phyloP scores from a whole-genome alignment of 129 eudicot genomes.

The Helianthus tuberosus region DNA sequence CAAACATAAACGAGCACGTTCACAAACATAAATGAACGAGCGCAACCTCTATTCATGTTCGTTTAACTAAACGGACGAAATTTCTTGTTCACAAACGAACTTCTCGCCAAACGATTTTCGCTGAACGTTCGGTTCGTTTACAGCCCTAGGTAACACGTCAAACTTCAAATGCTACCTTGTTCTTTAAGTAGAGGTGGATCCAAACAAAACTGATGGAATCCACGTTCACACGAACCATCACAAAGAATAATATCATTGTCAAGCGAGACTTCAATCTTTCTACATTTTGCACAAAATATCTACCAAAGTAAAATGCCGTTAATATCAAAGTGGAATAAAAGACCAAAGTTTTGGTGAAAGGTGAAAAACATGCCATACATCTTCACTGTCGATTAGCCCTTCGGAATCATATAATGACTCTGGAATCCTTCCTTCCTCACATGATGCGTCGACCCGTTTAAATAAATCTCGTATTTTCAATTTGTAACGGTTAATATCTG shows the following conservation, averaged over 20 bases:
- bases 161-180: slow-evolving; percentile 52
- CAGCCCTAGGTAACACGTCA: neutral
- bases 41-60: too few species aligned
- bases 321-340: neutral
- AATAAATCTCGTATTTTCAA: slow-evolving; percentile 83
- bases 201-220: slow-evolving; percentile 94
- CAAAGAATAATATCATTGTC: slow-evolving; percentile 94
- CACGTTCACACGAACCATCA: slow-evolving; percentile 95
- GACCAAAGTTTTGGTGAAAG: neutral
- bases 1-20: too few species aligned
- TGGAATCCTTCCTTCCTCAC: slow-evolving; percentile 78
- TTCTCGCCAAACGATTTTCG: too few species aligned
- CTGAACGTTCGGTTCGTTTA: too few species aligned
- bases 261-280: slow-evolving; percentile 57
- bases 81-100: too few species aligned
- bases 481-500: slow-evolving; percentile 71
- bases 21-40: too few species aligned
- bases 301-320: slow-evolving; percentile 30
- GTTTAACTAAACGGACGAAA: too few species aligned
- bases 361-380: slow-evolving; percentile 52
- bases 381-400: slow-evolving; percentile 96
- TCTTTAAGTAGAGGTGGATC: slow-evolving; percentile 82
- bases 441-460: slow-evolving; percentile 63
- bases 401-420: slow-evolving; percentile 71
- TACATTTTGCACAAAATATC: slow-evolving; percentile 98